Conservation (phyloP, 305 asterid genomes). For the Withania somnifera region DNA sequence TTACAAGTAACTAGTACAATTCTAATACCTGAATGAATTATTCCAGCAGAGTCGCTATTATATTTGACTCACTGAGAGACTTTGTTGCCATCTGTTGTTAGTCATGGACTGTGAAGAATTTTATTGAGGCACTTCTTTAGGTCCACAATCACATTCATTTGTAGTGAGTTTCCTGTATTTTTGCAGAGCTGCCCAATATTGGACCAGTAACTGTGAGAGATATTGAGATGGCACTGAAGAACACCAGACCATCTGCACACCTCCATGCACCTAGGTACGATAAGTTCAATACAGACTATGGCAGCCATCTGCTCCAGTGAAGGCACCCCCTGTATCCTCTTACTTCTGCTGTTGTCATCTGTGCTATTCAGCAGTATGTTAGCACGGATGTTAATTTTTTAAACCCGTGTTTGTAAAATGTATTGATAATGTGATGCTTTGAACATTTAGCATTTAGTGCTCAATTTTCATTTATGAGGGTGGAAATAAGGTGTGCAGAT, state of each 20-base stretch:
- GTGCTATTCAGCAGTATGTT: not conserved
- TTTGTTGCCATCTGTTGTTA: not conserved
- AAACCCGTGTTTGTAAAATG: not conserved
- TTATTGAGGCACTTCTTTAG: not conserved
- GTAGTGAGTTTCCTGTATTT: conserved; percentile 4
- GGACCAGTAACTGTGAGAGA: conserved; percentile 72
- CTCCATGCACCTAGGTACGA: conserved; percentile 78
- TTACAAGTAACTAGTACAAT: not conserved
- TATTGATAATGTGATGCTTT: not conserved
- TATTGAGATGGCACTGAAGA: conserved; percentile 67
- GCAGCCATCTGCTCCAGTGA: conserved; percentile 87
- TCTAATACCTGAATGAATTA: not conserved
- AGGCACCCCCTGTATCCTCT: conserved; percentile 7
- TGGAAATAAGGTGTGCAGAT: too few relatives aligned
- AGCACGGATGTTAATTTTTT: not conserved
- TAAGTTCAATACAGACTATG: conserved; percentile 74
- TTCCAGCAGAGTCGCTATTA: not conserved
- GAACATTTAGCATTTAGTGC: not conserved
- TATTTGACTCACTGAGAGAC: not conserved
- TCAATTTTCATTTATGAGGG: not conserved
- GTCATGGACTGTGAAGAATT: too few relatives aligned
- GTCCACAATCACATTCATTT: not conserved
- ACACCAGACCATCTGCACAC: conserved; percentile 94
- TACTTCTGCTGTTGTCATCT: not conserved
- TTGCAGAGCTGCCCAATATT: conserved; percentile 69